Evolutionary conservation across 148 eudicot genomes (phyloP), one percentile per base, ranked within the genome.

Genomic region (Amaranthus palmeri): DNA sequence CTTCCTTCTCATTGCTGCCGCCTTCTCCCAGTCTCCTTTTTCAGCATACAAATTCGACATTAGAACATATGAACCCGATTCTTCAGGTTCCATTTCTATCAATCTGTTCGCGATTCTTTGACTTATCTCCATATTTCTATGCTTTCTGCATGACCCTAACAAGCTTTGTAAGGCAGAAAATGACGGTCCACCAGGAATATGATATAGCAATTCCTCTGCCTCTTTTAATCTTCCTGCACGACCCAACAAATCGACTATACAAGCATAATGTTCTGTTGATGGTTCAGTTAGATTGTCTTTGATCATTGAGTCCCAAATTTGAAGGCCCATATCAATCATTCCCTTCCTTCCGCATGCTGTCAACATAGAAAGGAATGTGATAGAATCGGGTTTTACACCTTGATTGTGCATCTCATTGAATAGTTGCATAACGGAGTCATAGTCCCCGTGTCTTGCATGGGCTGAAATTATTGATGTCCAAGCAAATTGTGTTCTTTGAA

Each of bases 391-490:
- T 63, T 42, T 83, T 51, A 85, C 77, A n/a, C 81, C 82, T 67
- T 83, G 76, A 44, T 50, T 79, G 60, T 74, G 76, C 97, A 89
- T 91, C 62, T 87, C 85, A 61, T 83, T 67, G 62, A 88, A 95
- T 54, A 82, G 72, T 10, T 62, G 52, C 91, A 89, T 88, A 9
- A 95, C 96, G 0, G 91, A 82, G 52, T 89, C 87, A 53, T 88
- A 89, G 81, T 93, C 96, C 10, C 96, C 98, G 12, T 91, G 93
- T 66, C 97, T 89, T 54, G 98, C 78, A 67, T 95, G 75, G 46
- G 98, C 98, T 47, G 93, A 89, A 25, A 95, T 84, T 66, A 91
- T 86, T n/a, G 98, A 83, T 12, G 97, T 95, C 98, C 98, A 95
- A 53, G 96, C 77, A 71, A 91, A 86, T 78, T 89, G 88, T 59